Percentiles rank a stretch among this genome's conserved stretches.
Conservation (phyloP, 1,284 basidiomycete genomes). For the Anthracocystis walkeri region DNA sequence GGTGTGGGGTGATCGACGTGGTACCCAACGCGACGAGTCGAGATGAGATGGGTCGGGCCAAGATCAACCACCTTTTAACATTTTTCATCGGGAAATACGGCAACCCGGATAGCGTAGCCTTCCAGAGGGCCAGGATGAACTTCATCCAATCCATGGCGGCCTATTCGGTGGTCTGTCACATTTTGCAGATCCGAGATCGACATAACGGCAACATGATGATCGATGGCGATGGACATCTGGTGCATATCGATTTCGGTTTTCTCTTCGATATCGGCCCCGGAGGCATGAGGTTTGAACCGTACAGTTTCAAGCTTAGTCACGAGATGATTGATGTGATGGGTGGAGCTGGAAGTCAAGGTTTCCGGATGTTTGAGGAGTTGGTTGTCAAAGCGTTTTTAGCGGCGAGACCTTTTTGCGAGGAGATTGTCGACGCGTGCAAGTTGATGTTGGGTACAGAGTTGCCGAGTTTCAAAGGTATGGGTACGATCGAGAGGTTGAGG, state of each 20-base stretch:
- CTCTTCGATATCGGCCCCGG: conserved; percentile 87
- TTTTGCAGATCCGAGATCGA: conserved; percentile 95
- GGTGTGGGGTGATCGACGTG: conserved; percentile 99
- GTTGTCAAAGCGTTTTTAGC: conserved; percentile 97
- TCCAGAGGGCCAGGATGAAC: conserved; percentile 92
- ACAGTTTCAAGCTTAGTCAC: conserved; percentile 96
- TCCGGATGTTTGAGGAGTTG: conserved; percentile 90
- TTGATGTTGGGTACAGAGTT: conserved; percentile 95
- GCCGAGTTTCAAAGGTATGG: conserved; percentile 95
- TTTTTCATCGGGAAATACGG: conserved; percentile 98
- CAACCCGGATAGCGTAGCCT: conserved; percentile 84
- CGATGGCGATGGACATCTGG: conserved; percentile 92
- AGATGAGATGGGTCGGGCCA: conserved; percentile 98
- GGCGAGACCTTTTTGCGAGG: conserved; percentile 87
- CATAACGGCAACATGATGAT: conserved; percentile 99
- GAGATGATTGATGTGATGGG: conserved; percentile 99
- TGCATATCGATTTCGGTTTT: conserved; percentile 98
- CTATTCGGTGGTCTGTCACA: conserved; percentile 98
- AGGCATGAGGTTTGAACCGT: conserved; percentile 67
- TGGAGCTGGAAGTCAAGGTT: conserved; percentile 90
- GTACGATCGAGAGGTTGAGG: conserved; percentile 80
- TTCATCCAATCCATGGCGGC: conserved; percentile 99
- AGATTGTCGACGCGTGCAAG: conserved; percentile 86
- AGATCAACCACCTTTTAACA: conserved; percentile 93
- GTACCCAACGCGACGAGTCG: conserved; percentile 97